Percentiles rank a stretch among this genome's conserved stretches.
Conservation (phyloP, 2,329 filamentous ascomycete species). For the Aspergillus quadricinctus region DNA sequence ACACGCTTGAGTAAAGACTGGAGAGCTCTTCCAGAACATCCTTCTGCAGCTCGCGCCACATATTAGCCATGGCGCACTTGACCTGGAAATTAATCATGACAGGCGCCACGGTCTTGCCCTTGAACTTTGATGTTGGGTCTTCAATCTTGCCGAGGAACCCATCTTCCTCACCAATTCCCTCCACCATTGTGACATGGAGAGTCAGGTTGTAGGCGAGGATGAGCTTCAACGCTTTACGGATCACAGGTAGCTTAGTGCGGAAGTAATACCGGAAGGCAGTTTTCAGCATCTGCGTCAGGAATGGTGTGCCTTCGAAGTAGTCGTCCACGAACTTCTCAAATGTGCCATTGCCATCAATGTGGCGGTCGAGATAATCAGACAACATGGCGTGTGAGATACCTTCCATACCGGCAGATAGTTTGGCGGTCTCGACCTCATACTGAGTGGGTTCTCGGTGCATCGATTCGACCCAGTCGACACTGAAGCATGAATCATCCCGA, state of each 20-base stretch:
- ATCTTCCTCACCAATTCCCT: constrained; percentile 79
- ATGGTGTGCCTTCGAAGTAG: constrained; percentile 92
- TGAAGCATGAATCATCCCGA: constrained; percentile 85
- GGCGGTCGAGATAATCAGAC: constrained; percentile 89
- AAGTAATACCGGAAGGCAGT: constrained; percentile 90
- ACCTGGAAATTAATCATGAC: constrained; percentile 99
- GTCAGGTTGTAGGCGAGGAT: constrained; percentile 95
- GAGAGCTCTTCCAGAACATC: constrained; percentile 94
- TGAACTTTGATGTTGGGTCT: constrained; percentile 80
- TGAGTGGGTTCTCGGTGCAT: constrained; percentile 69
- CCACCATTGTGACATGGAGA: constrained; percentile 88
- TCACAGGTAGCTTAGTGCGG: constrained; percentile 81
- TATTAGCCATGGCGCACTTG: constrained; percentile 93
- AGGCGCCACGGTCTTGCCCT: constrained; percentile 83
- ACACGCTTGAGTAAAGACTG: constrained; percentile 89
- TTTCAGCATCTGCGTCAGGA: constrained; percentile 93
- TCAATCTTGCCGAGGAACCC: constrained; percentile 76
- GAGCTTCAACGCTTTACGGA: constrained; percentile 92
- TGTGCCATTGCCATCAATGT: constrained; percentile 83
- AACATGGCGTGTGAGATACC: constrained; percentile 77
- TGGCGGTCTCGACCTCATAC: constrained; percentile 83
- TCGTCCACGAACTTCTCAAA: constrained; percentile 94
- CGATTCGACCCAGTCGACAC: constrained; percentile 88
- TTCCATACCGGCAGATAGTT: constrained; percentile 81
- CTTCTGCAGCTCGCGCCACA: constrained; percentile 97